A percentile compares a stretch with the other conserved stretches of the same genome.
Conservation (phyloP, 2,329 filamentous ascomycete species). For the Aspergillus nomiae region DNA sequence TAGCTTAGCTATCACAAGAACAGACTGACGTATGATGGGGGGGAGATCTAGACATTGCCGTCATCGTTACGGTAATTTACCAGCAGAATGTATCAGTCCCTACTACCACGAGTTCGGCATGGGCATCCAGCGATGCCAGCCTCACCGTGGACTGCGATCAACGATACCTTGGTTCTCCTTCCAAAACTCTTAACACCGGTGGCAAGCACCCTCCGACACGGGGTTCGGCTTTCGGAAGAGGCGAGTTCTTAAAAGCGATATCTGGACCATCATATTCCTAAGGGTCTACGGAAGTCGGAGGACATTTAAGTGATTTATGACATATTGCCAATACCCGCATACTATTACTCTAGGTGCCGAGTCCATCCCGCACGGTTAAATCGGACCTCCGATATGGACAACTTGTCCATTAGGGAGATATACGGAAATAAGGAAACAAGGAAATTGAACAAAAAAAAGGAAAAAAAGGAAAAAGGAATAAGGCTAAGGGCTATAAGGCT, state of each 20-base stretch:
- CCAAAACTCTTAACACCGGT: slow-evolving; percentile 7
- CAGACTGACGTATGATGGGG: background rate
- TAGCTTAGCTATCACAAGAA: background rate
- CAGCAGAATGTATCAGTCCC: slow-evolving; percentile 3
- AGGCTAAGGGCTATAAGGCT: background rate
- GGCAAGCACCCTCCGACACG: slow-evolving; percentile 8
- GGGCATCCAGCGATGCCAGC: slow-evolving; percentile 11
- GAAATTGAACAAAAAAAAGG: too few species aligned
- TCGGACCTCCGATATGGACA: slow-evolving; percentile 8
- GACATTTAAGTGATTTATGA: background rate
- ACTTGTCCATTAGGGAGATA: background rate
- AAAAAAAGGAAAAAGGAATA: background rate
- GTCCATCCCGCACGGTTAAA: slow-evolving; percentile 13
- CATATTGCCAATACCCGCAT: slow-evolving; percentile 3
- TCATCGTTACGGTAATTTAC: slow-evolving; percentile 12
- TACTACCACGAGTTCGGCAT: slow-evolving; percentile 5
- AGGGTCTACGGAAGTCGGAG: background rate
- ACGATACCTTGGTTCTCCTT: slow-evolving; percentile 11
- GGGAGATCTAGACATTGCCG: background rate
- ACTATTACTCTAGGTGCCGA: slow-evolving; percentile 1
- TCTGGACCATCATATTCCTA: background rate
- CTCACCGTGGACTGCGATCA: slow-evolving; percentile 13
- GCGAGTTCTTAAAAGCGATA: slow-evolving; percentile 4
- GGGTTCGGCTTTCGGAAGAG: slow-evolving; percentile 5
- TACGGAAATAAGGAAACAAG: background rate